These are phyloP conservation scores for Acanthamoeba sp. DNA, from an alignment of 208 protist species.

Conservation along the genomic window DNA sequence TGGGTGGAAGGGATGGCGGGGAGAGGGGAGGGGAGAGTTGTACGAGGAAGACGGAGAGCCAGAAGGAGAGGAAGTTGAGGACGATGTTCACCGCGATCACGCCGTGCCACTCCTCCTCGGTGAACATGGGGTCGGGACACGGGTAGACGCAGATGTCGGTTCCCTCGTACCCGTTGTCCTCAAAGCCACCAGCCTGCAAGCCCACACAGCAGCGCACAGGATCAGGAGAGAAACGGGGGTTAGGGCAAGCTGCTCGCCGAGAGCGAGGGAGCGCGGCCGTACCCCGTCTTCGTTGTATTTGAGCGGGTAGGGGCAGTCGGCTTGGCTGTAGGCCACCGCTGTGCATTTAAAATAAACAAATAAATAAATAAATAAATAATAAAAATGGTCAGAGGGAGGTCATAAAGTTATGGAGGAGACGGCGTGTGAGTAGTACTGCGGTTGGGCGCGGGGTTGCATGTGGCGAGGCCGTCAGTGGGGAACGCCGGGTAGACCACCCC, in stretches of 20 bases:
- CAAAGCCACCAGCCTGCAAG: not conserved
- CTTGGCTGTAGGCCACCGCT: not conserved
- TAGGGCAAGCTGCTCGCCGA: no score
- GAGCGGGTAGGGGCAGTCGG: slow-evolving; percentile 21
- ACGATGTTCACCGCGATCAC: not conserved
- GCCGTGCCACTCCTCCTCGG: not conserved
- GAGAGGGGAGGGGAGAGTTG: not conserved
- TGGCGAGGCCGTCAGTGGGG: not conserved
- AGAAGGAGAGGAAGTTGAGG: slow-evolving; percentile 38
- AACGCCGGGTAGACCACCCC: not conserved
- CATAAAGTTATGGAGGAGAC: not conserved
- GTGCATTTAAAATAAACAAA: not conserved
- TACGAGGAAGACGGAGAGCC: slow-evolving; percentile 41
- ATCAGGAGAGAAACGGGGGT: not conserved
- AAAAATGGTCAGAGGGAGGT: no score
- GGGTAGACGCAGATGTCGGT: not conserved
- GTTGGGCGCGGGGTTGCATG: not conserved
- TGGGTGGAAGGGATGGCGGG: no score
- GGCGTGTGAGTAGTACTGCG: not conserved
- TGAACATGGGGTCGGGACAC: slow-evolving; percentile 19
- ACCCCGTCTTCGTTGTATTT: not conserved
- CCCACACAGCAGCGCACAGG: not conserved
- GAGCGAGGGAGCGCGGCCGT: not conserved
- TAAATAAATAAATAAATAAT: no score
- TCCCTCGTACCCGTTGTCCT: not conserved